Base-by-base conservation (phyloP, 202 grass and related monocot genomes). In the Zoysia matrella region DNA sequence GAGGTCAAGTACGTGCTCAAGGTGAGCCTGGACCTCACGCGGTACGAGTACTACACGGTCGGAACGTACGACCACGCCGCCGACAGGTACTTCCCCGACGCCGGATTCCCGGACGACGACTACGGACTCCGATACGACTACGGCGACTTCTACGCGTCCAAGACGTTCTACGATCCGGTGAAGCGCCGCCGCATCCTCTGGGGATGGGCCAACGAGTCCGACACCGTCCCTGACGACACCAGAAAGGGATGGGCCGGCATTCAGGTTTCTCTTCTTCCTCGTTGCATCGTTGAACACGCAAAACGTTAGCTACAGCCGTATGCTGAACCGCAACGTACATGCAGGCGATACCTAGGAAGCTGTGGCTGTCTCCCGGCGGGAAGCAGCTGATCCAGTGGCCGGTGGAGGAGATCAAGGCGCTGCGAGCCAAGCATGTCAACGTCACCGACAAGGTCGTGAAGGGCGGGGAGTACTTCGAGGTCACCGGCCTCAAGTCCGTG, bases 121-220 rank as follows among this genome's bases (percentile, higher is more conserved):
- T 60, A 65, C 11, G 79, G 80, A 4, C 44, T 97, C 47, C 80
- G 90, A 1, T 93, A 87, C 10, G 94, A 97, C 60, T 97, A 93
- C 36, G 88, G 90, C 3, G 90, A 97, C 77, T 93, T 93, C 82
- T 95, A 95, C 42, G 93, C 93, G n/a, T 95, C 92, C 4, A 94
- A 94, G 86, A 76, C 89, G 1, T 94, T 94, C 77, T 94, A 85
- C 47, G 92, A 94, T 11, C 72, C 80, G 1, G 69, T 2, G 8
- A 91, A 85, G 72, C 81, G 86, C 49, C 82, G 92, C 47, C 85
- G 92, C 30, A 80, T 94, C 47, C 49, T 94, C 4, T 89, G 86
- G 92, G 86, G 86, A 2, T 94, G 89, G 92, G 84, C 77, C 49
- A 91, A 91, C 73, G 94, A 97, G 63, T 91, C 90, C 0, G 88